A percentile compares a stretch with the other conserved stretches of the same genome.
phyloP scores from a whole-genome alignment of 495 filamentous ascomycete species.

The Podospora comata region DNA sequence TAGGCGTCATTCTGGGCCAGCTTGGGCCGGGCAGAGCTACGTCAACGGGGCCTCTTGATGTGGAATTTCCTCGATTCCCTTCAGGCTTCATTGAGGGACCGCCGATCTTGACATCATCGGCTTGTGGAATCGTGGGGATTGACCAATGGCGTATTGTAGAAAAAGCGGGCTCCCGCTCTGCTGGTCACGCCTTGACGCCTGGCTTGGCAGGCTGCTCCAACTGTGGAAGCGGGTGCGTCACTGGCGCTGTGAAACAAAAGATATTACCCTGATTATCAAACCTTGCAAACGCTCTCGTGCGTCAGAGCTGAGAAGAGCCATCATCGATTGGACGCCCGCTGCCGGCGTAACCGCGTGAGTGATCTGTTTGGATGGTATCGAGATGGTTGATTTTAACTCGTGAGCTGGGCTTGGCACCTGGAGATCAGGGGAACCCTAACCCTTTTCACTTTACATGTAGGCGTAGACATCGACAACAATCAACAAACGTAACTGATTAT shows the following conservation, averaged over 20 bases:
- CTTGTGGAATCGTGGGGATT: background rate
- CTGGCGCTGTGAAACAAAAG: background rate
- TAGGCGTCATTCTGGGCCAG: background rate
- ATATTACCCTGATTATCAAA: background rate
- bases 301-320: background rate
- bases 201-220: slow-evolving; percentile 13
- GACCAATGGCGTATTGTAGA: slow-evolving; percentile 15
- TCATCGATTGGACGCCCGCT: background rate
- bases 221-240: slow-evolving; percentile 7
- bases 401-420: background rate
- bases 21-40: background rate
- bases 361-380: background rate
- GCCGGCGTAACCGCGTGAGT: background rate
- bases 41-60: slow-evolving; percentile 7
- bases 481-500: background rate
- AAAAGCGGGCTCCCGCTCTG: background rate
- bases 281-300: background rate
- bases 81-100: slow-evolving; percentile 1
- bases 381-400: no score
- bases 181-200: slow-evolving; percentile 1
- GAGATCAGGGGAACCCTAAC: background rate
- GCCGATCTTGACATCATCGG: slow-evolving; percentile 18
- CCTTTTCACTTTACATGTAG: background rate
- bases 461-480: background rate
- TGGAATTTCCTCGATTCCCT: background rate